Base-by-base conservation (phyloP, 2,329 filamentous ascomycete genomes). In the Dissoconium aciculare region DNA sequence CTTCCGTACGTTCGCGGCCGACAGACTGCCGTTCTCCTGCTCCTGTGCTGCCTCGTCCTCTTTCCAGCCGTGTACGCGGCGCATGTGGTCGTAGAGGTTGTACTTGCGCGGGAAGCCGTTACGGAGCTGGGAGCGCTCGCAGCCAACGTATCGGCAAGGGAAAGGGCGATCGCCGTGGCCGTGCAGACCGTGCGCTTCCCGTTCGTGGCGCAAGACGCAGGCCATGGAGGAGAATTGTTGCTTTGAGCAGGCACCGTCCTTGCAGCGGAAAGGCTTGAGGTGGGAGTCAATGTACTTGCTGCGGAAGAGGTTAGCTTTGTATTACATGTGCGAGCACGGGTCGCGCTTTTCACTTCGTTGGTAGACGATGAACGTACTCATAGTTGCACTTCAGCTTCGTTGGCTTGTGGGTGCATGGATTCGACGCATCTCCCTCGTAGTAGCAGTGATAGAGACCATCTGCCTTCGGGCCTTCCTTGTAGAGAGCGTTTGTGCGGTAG, bases 361-460 rank as follows among this genome's bases (percentile, higher is more conserved):
- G 19, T n/a, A 30, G 28, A 11, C 17, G 11, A n/a, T 11, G 26
- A 25, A 14, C 82, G 71, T 77, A 92, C 85, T 94, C 85, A 54
- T 94, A 95, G 62, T 93, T 92, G 74, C 87, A 94, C 71, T 94
- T 94, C 47, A 95, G 79, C 64, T 91, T 89, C 52, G 91, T 89
- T 24, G 85, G 74, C 61, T 81, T 80, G 72, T 94, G 87, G 57
- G 71, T 79, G 70, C 87, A 95, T n/a, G 8, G 8, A 8, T 23
- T 8, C 50, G 74, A 66, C 5, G 47, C 39, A 30, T 69, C 61
- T 34, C 66, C 62, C 54, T 78, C 74, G 66, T 78, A 89, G 4
- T 87, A 87, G 66, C 87, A 95, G 62, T 92, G 83, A 62, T 89
- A 95, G 36, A 91, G 71, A 51, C 83, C 84, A 57, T 93, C 82